Evolutionary conservation across 768 basidiomycete genomes (phyloP).

Genomic region (Suillus occidentalis): DNA sequence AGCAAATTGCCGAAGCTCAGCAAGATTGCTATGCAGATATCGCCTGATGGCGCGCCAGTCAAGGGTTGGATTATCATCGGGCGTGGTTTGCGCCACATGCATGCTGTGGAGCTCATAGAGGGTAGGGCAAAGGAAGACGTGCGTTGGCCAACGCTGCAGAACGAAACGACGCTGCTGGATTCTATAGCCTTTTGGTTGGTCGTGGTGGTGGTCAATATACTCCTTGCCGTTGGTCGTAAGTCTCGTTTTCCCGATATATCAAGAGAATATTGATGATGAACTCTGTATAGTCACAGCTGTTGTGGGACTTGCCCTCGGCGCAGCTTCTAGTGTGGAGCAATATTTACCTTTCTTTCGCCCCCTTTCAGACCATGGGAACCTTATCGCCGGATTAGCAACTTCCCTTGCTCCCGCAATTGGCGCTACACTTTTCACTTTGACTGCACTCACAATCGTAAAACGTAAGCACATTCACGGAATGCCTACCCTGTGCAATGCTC

Average conservation of each 20-base stretch:
- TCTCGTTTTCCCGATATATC: constrained; percentile 14
- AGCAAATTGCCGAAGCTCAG: constrained; percentile 70
- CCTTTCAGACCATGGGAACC: constrained; percentile 45
- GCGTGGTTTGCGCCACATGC: constrained; percentile 60
- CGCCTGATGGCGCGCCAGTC: constrained; percentile 62
- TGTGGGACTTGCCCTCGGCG: constrained; percentile 62
- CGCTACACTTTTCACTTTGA: constrained; percentile 55
- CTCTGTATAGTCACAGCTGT: constrained; percentile 61
- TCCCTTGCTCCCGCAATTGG: constrained; percentile 67
- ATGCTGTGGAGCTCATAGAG: constrained; percentile 68
- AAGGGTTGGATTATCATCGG: constrained; percentile 83
- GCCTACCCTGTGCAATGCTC: not conserved
- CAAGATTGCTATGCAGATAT: constrained; percentile 68
- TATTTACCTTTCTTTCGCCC: constrained; percentile 64
- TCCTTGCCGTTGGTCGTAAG: constrained; percentile 64
- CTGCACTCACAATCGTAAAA: constrained; percentile 52
- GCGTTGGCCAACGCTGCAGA: constrained; percentile 74
- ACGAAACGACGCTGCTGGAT: constrained; percentile 49
- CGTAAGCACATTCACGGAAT: constrained; percentile 42
- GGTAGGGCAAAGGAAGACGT: constrained; percentile 84
- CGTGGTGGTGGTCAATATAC: constrained; percentile 45
- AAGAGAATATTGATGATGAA: constrained; percentile 8
- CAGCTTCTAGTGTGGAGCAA: constrained; percentile 73
- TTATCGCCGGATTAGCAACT: constrained; percentile 65
- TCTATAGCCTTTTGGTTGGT: constrained; percentile 57